A percentile compares a stretch with the other conserved stretches of the same genome.
Evolutionary conservation across 371 early-diverging fungal genomes (phyloP).

Genomic region (Rhizopus delemar): DNA sequence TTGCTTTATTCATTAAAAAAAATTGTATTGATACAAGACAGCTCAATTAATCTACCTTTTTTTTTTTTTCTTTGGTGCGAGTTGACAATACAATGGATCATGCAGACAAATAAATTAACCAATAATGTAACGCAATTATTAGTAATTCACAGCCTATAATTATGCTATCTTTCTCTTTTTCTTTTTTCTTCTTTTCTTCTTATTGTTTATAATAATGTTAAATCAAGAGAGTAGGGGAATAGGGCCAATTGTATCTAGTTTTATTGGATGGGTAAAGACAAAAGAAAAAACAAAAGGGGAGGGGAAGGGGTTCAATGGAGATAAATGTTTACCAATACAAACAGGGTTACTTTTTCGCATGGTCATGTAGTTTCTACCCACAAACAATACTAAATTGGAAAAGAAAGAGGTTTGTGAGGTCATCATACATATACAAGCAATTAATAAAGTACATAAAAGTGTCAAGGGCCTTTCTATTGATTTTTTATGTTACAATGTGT

Average conservation of each 20-base stretch:
- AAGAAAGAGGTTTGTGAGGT: slow-evolving; percentile 37
- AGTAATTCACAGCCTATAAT: neutral
- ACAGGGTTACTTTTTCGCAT: slow-evolving; percentile 45
- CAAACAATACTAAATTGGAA: slow-evolving; percentile 42
- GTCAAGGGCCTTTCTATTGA: slow-evolving; percentile 90
- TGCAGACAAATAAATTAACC: neutral
- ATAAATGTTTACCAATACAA: neutral
- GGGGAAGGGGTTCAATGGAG: neutral
- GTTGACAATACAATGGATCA: neutral
- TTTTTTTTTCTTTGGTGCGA: neutral
- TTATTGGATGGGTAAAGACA: slow-evolving; percentile 47
- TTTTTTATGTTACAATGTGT: slow-evolving; percentile 82
- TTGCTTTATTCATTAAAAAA: neutral
- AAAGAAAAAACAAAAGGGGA: neutral
- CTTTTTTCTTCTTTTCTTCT: neutral
- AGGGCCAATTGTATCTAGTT: slow-evolving; percentile 15
- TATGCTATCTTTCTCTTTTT: neutral
- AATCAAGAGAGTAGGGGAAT: neutral
- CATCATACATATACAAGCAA: neutral
- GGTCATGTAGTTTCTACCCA: slow-evolving; percentile 54
- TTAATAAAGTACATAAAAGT: slow-evolving; percentile 32
- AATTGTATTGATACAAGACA: neutral
- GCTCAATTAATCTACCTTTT: neutral
- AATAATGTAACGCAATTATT: neutral
- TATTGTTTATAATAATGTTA: neutral